Evolutionary conservation across 306 rosid genomes (phyloP).

Genomic region (Lablab purpureus): DNA sequence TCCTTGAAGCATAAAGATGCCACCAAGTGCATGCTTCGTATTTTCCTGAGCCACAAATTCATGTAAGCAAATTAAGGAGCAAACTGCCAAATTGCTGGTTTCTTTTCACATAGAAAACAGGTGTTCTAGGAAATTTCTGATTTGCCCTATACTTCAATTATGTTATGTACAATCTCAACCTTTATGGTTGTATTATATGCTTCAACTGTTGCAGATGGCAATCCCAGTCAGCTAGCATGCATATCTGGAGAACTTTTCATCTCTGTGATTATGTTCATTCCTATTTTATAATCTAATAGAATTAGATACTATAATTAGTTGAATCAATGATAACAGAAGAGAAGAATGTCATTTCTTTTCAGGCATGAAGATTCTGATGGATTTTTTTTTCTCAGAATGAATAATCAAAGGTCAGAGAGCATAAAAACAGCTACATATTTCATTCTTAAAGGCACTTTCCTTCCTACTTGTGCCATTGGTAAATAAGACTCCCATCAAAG

Average conservation of each 20-base stretch:
- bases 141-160: not conserved
- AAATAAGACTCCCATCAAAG: not conserved
- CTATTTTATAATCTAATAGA: not conserved
- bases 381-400: not conserved
- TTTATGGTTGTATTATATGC: not conserved
- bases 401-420: not conserved
- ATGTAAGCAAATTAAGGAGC: not conserved
- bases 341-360: not conserved
- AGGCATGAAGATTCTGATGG: too few relatives aligned
- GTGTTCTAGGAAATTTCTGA: not conserved
- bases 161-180: not conserved
- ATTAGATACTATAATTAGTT: not conserved
- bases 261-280: not conserved
- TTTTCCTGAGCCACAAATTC: slow-evolving; percentile 9
- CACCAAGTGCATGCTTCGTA: slow-evolving; percentile 23
- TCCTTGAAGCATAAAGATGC: not conserved
- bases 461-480: not conserved
- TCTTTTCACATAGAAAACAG: not conserved
- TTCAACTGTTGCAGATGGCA: not conserved
- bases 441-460: not conserved
- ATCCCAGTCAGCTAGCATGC: not conserved
- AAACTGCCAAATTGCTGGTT: not conserved
- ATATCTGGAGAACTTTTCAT: not conserved
- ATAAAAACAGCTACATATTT: slow-evolving; percentile 15
- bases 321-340: not conserved